Base-by-base conservation (phyloP, 2,329 filamentous ascomycete genomes). In the Fusarium pseudograminearum region DNA sequence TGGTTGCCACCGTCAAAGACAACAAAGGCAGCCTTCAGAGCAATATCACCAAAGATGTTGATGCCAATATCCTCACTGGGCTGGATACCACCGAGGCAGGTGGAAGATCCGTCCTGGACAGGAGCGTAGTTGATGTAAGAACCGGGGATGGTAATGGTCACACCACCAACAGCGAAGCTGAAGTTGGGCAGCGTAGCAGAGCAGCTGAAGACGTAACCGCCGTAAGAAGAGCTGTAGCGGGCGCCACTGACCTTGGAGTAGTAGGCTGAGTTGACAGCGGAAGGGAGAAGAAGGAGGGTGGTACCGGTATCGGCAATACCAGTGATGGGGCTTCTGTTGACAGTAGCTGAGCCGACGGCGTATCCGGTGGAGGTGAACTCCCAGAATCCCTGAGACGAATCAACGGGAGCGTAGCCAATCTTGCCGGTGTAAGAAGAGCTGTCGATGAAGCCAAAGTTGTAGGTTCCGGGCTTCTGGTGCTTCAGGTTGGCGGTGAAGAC, bases 401-500 rank as follows among this genome's bases (percentile, higher is more conserved):
- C 86, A 65, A 93, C 83, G 12, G 85, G 81, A 22, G 89, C 83
- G 76, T 89, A 93, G 24, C 83, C 79, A 73, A 94, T 84, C 6
- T 84, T 73, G 34, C 91, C 91, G 3, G 78, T 82, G 77, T 91
- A 91, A 72, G 91, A 89, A 58, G 80, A 80, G 3, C 74, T 76
- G 76, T 94, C 90, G 73, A 94, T 89, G 71, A 79, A 84, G 64
- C 92, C 92, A 73, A 94, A 94, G 75, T 93, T 89, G 80, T 93
- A 94, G 31, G 86, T 84, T 46, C 91, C 91, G 4, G 77, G 68
- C 15, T 73, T 66, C 38, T 73, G 83, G 69, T 86, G 84, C 74
- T 87, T 87, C 45, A 95, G 83, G 64, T 91, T 86, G 26, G 90
- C 91, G 0, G 91, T 92, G 80, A 94, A 91, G 41, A 94, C 80